Evolutionary conservation across 2,329 filamentous ascomycete genomes (phyloP).

Genomic region (Cytospora mali): DNA sequence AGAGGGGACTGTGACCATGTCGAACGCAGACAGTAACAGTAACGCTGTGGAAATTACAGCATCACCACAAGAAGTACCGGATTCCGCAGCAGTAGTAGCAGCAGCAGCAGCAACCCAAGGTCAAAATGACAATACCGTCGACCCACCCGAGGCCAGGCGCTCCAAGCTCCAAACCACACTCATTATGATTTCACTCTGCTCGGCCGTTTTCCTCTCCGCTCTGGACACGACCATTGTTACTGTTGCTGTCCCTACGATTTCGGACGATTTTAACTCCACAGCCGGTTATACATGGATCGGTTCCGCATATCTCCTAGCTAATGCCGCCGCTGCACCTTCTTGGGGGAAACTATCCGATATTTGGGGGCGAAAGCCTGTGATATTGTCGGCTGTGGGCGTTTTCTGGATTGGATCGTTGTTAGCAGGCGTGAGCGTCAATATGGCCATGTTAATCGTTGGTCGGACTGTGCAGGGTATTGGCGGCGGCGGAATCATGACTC

Average conservation of each 20-base stretch:
- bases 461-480: slow-evolving; percentile 56
- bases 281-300: slow-evolving; percentile 79
- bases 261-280: slow-evolving; percentile 59
- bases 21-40: background rate
- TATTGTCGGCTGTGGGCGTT: slow-evolving; percentile 49
- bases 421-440: slow-evolving; percentile 48
- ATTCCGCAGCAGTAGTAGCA: background rate
- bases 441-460: slow-evolving; percentile 51
- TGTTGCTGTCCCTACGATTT: slow-evolving; percentile 64
- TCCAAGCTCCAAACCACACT: slow-evolving; percentile 38
- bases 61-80: background rate
- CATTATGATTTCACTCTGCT: slow-evolving; percentile 44
- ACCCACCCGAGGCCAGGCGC: slow-evolving; percentile 35
- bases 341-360: slow-evolving; percentile 68
- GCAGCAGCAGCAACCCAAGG: background rate
- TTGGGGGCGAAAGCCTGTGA: slow-evolving; percentile 58
- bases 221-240: slow-evolving; percentile 61
- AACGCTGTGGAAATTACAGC: background rate
- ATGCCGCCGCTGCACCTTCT: slow-evolving; percentile 67
- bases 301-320: slow-evolving; percentile 70
- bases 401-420: slow-evolving; percentile 57
- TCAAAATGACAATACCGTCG: background rate
- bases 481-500: slow-evolving; percentile 52
- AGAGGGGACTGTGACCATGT: background rate
- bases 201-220: slow-evolving; percentile 47